phyloP scores from a whole-genome alignment of 108 stramenopile genomes.

The Aurantiochytrium sp. region DNA sequence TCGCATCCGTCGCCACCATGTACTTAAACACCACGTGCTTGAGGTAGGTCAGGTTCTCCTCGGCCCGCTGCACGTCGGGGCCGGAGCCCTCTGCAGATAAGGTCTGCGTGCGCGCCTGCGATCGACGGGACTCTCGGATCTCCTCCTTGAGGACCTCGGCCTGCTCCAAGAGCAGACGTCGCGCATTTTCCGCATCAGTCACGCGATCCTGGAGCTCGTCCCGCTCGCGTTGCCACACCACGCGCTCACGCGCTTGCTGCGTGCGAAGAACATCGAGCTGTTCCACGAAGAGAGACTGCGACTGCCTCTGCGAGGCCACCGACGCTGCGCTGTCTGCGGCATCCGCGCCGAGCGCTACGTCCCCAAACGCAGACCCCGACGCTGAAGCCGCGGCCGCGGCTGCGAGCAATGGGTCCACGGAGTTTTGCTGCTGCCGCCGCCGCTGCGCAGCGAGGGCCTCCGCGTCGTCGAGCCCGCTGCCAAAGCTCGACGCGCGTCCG shows the following conservation, averaged over 20 bases:
- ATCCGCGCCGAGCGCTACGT: neutral
- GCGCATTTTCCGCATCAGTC: neutral
- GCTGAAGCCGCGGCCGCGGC: neutral
- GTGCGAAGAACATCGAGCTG: neutral
- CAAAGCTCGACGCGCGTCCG: neutral
- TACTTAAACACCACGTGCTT: slow-evolving; percentile 7
- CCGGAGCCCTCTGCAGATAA: neutral
- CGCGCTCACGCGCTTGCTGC: neutral
- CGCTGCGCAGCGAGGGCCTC: neutral
- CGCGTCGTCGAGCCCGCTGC: neutral
- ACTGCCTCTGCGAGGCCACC: neutral
- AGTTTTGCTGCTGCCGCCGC: neutral
- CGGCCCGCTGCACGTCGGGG: neutral
- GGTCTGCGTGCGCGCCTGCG: neutral
- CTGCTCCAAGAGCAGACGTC: neutral
- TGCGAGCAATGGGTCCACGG: neutral
- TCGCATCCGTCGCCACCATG: neutral
- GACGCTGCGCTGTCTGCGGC: neutral
- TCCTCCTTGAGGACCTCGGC: neutral
- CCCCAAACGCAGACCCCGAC: neutral
- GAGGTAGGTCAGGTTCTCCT: neutral
- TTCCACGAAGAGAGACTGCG: neutral
- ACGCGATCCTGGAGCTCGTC: neutral
- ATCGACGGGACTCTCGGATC: neutral
- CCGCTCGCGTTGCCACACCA: neutral